phyloP scores from a whole-genome alignment of 169 alveolate genomes.

The Eimeria sp. region DNA sequence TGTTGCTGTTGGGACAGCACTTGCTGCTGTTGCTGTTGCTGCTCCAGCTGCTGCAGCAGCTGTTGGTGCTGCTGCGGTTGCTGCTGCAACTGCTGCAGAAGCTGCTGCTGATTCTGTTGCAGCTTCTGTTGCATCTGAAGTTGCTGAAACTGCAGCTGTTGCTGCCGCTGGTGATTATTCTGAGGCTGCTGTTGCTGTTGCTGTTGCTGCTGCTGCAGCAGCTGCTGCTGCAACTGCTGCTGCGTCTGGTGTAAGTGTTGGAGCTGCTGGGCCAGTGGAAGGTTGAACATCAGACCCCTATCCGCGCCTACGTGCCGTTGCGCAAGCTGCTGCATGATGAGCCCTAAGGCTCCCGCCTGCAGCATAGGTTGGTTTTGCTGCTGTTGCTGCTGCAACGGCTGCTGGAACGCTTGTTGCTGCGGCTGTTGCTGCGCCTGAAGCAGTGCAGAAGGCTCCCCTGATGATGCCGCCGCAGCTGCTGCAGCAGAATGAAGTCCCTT shows the following conservation, averaged over 20 bases:
- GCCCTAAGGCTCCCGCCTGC: conserved; percentile 53
- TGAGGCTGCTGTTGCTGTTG: conserved; percentile 27
- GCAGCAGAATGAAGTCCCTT: conserved; percentile 29
- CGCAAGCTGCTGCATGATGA: conserved; percentile 66
- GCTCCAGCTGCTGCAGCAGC: background rate
- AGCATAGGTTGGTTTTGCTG: conserved; percentile 47
- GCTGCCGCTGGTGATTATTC: conserved; percentile 48
- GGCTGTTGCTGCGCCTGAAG: conserved; percentile 32
- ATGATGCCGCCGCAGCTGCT: conserved; percentile 44
- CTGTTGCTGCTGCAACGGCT: conserved; percentile 53
- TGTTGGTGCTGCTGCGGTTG: conserved; percentile 2
- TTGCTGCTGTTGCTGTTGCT: conserved; percentile 48
- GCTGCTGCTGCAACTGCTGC: conserved; percentile 64
- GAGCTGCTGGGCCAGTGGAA: conserved; percentile 61
- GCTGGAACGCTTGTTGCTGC: conserved; percentile 22
- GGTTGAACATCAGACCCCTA: conserved; percentile 43
- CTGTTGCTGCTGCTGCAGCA: conserved; percentile 24
- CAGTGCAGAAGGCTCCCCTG: conserved; percentile 8
- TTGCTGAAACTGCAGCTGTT: conserved; percentile 33
- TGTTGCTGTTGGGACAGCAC: conserved; percentile 14
- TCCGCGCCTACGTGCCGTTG: conserved; percentile 23
- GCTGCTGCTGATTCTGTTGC: too few relatives aligned
- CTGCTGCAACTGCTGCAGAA: conserved; percentile 1
- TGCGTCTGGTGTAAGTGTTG: conserved; percentile 58
- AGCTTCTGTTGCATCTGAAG: conserved; percentile 12